Percentiles rank a stretch among this genome's conserved stretches.
Evolutionary conservation across 2,329 filamentous ascomycete genomes (phyloP).

Genomic region (Monilinia laxa): DNA sequence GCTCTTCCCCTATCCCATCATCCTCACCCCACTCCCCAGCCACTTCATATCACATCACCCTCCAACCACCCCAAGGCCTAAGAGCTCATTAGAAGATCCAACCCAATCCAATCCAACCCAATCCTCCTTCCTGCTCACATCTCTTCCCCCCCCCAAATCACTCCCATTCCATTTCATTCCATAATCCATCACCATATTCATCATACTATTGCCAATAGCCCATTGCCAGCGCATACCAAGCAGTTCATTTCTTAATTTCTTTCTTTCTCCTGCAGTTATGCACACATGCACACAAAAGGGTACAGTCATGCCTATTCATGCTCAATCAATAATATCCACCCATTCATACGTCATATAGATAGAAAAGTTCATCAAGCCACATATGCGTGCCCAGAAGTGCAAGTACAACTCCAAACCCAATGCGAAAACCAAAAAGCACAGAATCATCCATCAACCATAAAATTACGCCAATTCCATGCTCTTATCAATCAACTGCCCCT

Average conservation of each 20-base stretch:
- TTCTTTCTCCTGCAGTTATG: not conserved
- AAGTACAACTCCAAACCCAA: constrained; percentile 13
- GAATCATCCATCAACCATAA: not conserved
- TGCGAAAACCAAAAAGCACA: not conserved
- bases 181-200: not conserved
- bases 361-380: not conserved
- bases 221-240: not conserved
- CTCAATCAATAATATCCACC: not conserved
- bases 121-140: too few relatives aligned
- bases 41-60: not conserved
- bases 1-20: not conserved
- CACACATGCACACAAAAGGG: not conserved
- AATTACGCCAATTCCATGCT: constrained; percentile 17
- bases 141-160: too few relatives aligned
- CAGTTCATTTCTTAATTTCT: not conserved
- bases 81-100: not conserved
- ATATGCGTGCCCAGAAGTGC: not conserved
- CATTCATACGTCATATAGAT: constrained; percentile 7
- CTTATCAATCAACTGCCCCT: not conserved
- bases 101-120: too few relatives aligned
- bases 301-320: not conserved
- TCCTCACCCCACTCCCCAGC: not conserved
- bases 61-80: not conserved
- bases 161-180: too few relatives aligned
- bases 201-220: not conserved